Base-by-base conservation (phyloP, 108 stramenopile species). In the Chaetoceros muelleri region DNA sequence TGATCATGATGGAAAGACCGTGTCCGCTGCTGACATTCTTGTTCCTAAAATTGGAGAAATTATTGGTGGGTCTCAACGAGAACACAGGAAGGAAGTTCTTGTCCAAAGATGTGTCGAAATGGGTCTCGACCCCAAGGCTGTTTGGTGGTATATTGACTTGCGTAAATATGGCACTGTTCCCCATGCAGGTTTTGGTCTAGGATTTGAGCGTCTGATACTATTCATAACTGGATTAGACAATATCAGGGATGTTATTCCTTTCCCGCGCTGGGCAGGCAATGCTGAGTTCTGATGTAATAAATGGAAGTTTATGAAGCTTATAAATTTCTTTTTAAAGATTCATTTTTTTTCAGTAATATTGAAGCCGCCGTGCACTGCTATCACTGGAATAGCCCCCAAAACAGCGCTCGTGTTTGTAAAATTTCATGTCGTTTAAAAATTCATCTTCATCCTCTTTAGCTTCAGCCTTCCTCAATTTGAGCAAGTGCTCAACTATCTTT, bases 181-280 rank as follows among this genome's bases (percentile, higher is more conserved):
- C 26, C 88, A 90, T 71, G 82, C 82, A 3, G 88, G 88, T 21
- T 90, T 86, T 52, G 88, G 88, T 24, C 61, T 90, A 0, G 88
- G 88, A 40, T 90, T 90, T 55, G 88, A 90, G 63, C 64, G 88
- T 19, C 64, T 90, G 46, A 64, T 88, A 28, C 58, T 84, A 50
- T 76, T 72, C 66, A 60, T 75, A 23, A 80, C 79, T 1, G 74
- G 74, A 17, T 22, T 84, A 3, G 72, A 79, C 55, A 86, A 86
- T 67, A 86, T 90, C 53, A 61, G 88, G 2, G 88, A 90, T 62
- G 82, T 84, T n/a, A 84, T 90, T 46, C 85, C 88, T 34, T 90
- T 86, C 80, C 88, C 88, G n/a, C 65, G 65, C 24, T 66, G 65
- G 65, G 65, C 57, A 28, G 57, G 57, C 8, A 66, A 66, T 44